Percentiles rank a stretch among this genome's conserved stretches.
Conservation (phyloP, 2,329 filamentous ascomycete genomes). For the Pseudogymnoascus verrucosus region DNA sequence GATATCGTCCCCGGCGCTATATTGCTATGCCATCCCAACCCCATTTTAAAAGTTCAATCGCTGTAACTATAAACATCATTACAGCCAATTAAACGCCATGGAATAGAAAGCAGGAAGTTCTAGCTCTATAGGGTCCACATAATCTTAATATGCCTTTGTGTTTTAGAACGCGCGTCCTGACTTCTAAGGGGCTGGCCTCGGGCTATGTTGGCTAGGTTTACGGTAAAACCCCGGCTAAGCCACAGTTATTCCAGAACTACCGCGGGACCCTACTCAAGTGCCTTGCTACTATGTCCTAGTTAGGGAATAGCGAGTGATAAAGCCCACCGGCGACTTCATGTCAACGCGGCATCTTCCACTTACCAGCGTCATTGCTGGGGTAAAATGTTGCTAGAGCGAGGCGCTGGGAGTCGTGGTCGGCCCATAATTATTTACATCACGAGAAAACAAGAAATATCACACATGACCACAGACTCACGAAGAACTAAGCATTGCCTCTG, state of each 20-base stretch:
- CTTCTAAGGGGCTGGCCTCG: background rate
- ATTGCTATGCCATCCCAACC: background rate
- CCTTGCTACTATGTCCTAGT: background rate
- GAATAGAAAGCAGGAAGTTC: background rate
- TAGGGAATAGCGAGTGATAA: background rate
- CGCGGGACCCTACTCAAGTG: background rate
- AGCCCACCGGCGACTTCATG: background rate
- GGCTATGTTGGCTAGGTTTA: background rate
- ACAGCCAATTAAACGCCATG: background rate
- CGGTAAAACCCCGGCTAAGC: background rate
- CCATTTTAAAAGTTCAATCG: background rate
- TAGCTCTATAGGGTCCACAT: background rate
- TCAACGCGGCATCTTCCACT: background rate
- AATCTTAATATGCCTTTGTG: background rate
- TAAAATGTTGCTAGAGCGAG: background rate
- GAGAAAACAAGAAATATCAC: background rate
- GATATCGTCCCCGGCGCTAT: slow-evolving; percentile 12
- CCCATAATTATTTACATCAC: background rate
- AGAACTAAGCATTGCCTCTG: background rate
- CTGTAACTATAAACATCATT: background rate
- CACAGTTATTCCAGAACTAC: background rate
- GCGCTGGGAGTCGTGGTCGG: background rate
- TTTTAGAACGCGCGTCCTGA: slow-evolving; percentile 2
- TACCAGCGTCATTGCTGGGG: background rate
- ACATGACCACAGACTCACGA: too few species aligned